These are phyloP conservation scores for Nakaseomyces uthaithaninus DNA, from an alignment of 1,139 yeast genomes.

Conservation along the genomic window DNA sequence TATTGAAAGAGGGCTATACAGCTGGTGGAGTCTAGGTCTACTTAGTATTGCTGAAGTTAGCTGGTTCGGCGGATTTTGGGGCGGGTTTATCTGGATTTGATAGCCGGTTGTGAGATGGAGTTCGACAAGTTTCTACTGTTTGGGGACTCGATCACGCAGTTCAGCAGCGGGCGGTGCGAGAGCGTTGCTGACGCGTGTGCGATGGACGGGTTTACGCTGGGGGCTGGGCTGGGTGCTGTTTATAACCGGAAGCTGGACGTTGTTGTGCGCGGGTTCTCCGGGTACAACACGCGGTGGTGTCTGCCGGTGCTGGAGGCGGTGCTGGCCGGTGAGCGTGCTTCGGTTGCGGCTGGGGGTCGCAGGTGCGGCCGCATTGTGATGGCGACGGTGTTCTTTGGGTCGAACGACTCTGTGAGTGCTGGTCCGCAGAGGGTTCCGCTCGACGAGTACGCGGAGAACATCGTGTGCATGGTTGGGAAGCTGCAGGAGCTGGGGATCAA, in stretches of 20 bases:
- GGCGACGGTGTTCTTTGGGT: conserved; percentile 60
- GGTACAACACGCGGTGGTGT: conserved; percentile 53
- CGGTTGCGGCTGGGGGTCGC: no score
- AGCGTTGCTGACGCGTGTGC: background rate
- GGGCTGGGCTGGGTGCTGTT: conserved; percentile 42
- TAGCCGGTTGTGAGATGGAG: conserved; percentile 14
- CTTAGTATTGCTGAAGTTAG: no score
- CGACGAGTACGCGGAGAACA: conserved; percentile 42
- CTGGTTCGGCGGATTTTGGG: no score
- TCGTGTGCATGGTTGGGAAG: conserved; percentile 36
- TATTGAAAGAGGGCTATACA: no score
- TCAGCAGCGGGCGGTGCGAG: conserved; percentile 18
- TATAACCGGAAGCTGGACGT: conserved; percentile 50
- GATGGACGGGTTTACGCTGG: conserved; percentile 29
- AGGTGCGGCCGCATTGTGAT: conserved; percentile 34
- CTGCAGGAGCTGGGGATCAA: conserved; percentile 39
- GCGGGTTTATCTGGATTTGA: no score
- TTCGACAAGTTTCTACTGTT: conserved; percentile 48
- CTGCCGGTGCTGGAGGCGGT: conserved; percentile 41
- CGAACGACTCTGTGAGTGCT: conserved; percentile 56
- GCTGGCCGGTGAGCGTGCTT: conserved; percentile 35
- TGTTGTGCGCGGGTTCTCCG: conserved; percentile 53
- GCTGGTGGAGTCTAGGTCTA: no score
- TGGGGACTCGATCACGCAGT: conserved; percentile 67
- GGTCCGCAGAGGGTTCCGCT: conserved; percentile 50